Conservation (phyloP, 2,329 filamentous ascomycete species). For the Colletotrichum trifolii region DNA sequence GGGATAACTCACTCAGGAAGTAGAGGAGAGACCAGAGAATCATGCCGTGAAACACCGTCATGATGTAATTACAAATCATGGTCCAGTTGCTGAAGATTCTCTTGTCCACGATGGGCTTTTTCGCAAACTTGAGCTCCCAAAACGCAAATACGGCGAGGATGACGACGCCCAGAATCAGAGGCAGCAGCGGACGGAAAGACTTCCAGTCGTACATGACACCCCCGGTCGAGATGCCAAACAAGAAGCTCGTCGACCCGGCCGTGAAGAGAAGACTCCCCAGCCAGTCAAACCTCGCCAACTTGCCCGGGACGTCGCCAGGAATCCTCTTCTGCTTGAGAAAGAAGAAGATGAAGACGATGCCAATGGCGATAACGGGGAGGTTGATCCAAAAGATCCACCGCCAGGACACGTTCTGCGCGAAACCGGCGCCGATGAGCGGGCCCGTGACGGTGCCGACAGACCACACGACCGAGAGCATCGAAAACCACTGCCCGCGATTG, state of each 20-base stretch:
- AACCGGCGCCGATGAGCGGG: conserved; percentile 63
- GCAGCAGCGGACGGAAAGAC: conserved; percentile 71
- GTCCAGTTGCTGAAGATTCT: conserved; percentile 60
- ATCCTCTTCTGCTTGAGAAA: conserved; percentile 54
- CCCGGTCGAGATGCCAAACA: conserved; percentile 73
- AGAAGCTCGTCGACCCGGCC: conserved; percentile 65
- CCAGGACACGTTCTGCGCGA: conserved; percentile 64
- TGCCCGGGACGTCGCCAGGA: conserved; percentile 36
- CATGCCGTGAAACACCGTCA: conserved; percentile 68
- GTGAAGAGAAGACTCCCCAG: conserved; percentile 71
- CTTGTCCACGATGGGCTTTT: conserved; percentile 60
- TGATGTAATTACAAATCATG: conserved; percentile 59
- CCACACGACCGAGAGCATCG: conserved; percentile 58
- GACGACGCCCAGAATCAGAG: conserved; percentile 64
- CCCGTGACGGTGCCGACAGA: conserved; percentile 65
- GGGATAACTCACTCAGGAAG: conserved; percentile 55
- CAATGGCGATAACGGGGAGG: conserved; percentile 65
- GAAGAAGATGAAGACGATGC: conserved; percentile 56
- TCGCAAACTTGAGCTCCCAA: conserved; percentile 63
- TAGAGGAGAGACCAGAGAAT: conserved; percentile 66
- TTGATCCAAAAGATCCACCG: conserved; percentile 76
- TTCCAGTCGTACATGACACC: conserved; percentile 74
- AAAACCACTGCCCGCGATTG: conserved; percentile 54
- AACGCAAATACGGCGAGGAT: conserved; percentile 63
- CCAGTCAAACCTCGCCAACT: conserved; percentile 67